phyloP scores from a whole-genome alignment of 768 basidiomycete species.

The Dacryopinax spathularia region DNA sequence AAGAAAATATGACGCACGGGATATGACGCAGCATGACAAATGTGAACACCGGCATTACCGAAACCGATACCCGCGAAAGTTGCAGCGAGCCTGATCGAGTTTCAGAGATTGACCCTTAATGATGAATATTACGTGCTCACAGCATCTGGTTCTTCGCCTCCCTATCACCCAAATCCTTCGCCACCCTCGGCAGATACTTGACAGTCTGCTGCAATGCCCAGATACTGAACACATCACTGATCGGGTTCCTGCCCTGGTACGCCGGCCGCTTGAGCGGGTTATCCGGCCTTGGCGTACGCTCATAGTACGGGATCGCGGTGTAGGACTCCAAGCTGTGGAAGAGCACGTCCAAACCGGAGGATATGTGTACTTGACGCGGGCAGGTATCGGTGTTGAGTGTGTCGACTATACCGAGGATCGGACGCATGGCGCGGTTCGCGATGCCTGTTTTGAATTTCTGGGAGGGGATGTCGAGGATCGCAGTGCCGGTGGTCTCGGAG shows the following conservation, averaged over 20 bases:
- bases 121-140: slow-evolving; percentile 29
- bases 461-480: slow-evolving; percentile 86
- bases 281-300: slow-evolving; percentile 73
- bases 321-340: slow-evolving; percentile 95
- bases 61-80: slow-evolving; percentile 94
- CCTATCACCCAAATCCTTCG: slow-evolving; percentile 58
- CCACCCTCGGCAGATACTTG: slow-evolving; percentile 73
- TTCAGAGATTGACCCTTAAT: not conserved
- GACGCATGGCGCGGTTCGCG: slow-evolving; percentile 80
- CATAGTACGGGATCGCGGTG: slow-evolving; percentile 87
- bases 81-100: slow-evolving; percentile 54
- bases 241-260: slow-evolving; percentile 86
- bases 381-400: slow-evolving; percentile 83
- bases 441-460: slow-evolving; percentile 94
- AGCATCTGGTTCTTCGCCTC: slow-evolving; percentile 88
- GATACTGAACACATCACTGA: slow-evolving; percentile 88
- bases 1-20: slow-evolving; percentile 22
- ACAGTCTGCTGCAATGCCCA: slow-evolving; percentile 85
- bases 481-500: slow-evolving; percentile 88
- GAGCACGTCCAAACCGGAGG: slow-evolving; percentile 85
- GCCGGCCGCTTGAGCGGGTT: slow-evolving; percentile 86
- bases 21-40: slow-evolving; percentile 72
- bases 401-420: slow-evolving; percentile 72
- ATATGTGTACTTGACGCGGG: slow-evolving; percentile 83
- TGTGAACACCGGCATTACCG: slow-evolving; percentile 82